Percentiles rank a stretch among this genome's conserved stretches.
phyloP scores from a whole-genome alignment of 345 rosid genomes.

The Sisymbrium irio region DNA sequence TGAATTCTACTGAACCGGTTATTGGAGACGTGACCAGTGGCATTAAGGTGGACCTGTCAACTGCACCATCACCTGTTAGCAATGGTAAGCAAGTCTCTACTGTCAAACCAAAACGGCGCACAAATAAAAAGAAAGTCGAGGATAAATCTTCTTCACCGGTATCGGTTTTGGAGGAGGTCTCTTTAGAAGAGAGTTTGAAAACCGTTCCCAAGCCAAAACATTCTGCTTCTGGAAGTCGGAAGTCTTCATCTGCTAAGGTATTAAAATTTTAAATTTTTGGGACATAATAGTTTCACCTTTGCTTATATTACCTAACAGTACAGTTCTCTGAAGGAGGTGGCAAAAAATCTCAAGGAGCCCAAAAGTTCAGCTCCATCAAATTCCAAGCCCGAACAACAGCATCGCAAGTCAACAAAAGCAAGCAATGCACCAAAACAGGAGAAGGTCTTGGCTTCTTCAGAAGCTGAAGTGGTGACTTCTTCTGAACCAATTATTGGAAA shows the following conservation, averaged over 20 bases:
- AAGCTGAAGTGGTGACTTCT: constrained; percentile 26
- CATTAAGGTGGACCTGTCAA: constrained; percentile 20
- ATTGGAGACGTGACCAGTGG: constrained; percentile 31
- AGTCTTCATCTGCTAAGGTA: constrained; percentile 41
- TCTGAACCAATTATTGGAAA: constrained; percentile 31
- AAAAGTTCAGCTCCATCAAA: constrained; percentile 43
- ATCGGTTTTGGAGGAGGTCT: constrained; percentile 33
- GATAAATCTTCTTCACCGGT: constrained; percentile 34
- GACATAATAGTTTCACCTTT: constrained; percentile 7
- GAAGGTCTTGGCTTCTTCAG: constrained; percentile 36
- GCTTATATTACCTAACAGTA: constrained; percentile 33
- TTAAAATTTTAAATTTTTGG: constrained; percentile 20
- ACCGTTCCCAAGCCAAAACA: constrained; percentile 23
- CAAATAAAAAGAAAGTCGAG: constrained; percentile 42
- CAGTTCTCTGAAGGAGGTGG: constrained; percentile 44
- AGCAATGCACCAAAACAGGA: constrained; percentile 35
- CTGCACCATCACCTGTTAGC: constrained; percentile 29
- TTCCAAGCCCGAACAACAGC: constrained; percentile 39
- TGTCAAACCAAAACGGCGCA: constrained; percentile 37
- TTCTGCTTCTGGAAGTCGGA: constrained; percentile 35
- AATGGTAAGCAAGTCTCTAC: constrained; percentile 34
- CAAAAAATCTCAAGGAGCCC: constrained; percentile 22
- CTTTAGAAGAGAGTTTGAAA: constrained; percentile 30
- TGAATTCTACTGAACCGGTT: constrained; percentile 31
- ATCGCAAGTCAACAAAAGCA: constrained; percentile 34